phyloP scores from a whole-genome alignment of 352 stramenopile species.

The Globisporangium viniferum region DNA sequence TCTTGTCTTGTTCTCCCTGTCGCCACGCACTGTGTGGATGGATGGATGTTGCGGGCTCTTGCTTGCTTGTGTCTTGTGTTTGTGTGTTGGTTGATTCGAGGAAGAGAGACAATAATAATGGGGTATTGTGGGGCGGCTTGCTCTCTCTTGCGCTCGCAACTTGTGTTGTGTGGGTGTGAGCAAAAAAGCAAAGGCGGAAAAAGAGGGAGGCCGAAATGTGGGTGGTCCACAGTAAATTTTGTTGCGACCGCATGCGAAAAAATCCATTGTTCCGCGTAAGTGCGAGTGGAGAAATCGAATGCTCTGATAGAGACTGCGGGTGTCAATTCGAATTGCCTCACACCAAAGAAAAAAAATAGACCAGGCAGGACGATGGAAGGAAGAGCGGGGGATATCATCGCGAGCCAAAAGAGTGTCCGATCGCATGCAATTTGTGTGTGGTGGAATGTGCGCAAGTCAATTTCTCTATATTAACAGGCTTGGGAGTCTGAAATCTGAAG shows the following conservation, averaged over 20 bases:
- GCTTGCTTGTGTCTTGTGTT: neutral
- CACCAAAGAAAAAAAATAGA: neutral
- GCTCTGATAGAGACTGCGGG: neutral
- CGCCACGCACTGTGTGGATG: neutral
- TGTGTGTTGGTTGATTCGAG: neutral
- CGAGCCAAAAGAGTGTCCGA: neutral
- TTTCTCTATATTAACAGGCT: no score
- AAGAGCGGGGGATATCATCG: neutral
- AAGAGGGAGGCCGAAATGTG: neutral
- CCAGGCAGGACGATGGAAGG: neutral
- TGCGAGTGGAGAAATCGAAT: neutral
- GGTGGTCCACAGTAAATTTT: neutral
- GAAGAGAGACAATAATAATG: neutral
- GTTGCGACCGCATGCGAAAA: neutral
- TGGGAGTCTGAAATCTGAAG: neutral
- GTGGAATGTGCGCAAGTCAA: no score
- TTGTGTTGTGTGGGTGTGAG: neutral
- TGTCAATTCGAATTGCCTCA: neutral
- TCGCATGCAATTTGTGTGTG: neutral
- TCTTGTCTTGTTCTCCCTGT: neutral
- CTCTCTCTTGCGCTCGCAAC: neutral
- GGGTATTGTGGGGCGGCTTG: neutral
- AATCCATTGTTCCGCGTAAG: neutral
- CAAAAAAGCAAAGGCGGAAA: slow-evolving; percentile 1
- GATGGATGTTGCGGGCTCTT: neutral